Evolutionary conservation across 345 rosid genomes (phyloP).

Genomic region (Streptanthus diversifolius): DNA sequence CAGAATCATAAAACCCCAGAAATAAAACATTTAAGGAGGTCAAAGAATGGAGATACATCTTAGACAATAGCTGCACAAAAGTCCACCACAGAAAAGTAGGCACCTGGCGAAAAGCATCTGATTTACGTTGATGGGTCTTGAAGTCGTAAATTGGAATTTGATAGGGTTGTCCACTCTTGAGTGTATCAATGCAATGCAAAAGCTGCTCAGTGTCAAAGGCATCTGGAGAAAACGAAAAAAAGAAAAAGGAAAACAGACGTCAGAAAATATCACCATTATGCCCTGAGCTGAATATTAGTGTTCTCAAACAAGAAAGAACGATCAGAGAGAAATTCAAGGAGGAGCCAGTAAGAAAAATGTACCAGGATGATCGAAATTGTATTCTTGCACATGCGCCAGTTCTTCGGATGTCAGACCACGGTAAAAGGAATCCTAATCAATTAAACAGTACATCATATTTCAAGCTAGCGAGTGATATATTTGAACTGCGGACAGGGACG

Average conservation of each 20-base stretch:
- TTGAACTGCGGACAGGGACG: not conserved
- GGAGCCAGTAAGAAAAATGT: not conserved
- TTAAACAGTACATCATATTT: not conserved
- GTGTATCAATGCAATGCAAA: slow-evolving; percentile 68
- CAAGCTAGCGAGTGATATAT: not conserved
- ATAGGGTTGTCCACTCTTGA: slow-evolving; percentile 70
- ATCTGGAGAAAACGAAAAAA: slow-evolving; percentile 42
- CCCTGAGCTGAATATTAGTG: not conserved
- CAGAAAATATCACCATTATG: not conserved
- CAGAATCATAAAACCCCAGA: not conserved
- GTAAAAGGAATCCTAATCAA: slow-evolving; percentile 83
- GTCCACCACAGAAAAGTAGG: not conserved
- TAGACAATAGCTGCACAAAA: not conserved
- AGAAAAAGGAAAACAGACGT: not conserved
- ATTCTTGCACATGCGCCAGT: slow-evolving; percentile 73
- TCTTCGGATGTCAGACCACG: slow-evolving; percentile 90
- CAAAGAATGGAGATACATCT: not conserved
- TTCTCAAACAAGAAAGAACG: not conserved
- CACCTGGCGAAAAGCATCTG: slow-evolving; percentile 92
- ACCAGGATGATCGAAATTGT: slow-evolving; percentile 99
- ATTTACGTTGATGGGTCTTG: slow-evolving; percentile 74
- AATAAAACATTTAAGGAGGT: not conserved
- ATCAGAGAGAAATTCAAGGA: not conserved
- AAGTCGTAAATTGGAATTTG: slow-evolving; percentile 95
- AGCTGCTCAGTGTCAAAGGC: slow-evolving; percentile 99